A percentile compares a stretch with the other conserved stretches of the same genome.
These are phyloP conservation scores for Suillus discolor DNA, from an alignment of 768 basidiomycete species.

Conservation along the genomic window DNA sequence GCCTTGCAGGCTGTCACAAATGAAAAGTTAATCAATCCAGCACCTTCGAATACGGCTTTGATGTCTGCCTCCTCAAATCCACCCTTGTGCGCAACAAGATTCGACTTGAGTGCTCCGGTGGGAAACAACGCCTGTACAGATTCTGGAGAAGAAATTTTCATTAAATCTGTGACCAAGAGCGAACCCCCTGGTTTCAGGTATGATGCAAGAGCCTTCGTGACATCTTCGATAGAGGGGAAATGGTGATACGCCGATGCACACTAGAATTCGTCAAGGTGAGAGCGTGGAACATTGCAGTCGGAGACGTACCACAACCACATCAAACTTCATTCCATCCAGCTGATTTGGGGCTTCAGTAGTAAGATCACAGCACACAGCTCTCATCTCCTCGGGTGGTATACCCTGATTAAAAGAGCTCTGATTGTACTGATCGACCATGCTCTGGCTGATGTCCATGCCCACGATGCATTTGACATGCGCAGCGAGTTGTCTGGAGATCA, in stretches of 20 bases:
- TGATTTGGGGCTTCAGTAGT: slow-evolving; percentile 50
- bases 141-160: slow-evolving; percentile 27
- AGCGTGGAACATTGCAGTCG: neutral
- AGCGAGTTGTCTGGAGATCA: slow-evolving; percentile 62
- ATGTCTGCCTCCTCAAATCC: slow-evolving; percentile 58
- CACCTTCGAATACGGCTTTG: slow-evolving; percentile 49
- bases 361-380: slow-evolving; percentile 54
- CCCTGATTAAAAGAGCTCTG: slow-evolving; percentile 58
- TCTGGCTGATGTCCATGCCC: slow-evolving; percentile 77
- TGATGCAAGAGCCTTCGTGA: slow-evolving; percentile 53
- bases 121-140: slow-evolving; percentile 30
- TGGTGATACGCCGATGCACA: slow-evolving; percentile 70
- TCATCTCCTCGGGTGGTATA: slow-evolving; percentile 66
- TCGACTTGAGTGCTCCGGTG: slow-evolving; percentile 32
- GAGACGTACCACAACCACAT: slow-evolving; percentile 67
- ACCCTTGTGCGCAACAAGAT: slow-evolving; percentile 51
- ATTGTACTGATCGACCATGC: slow-evolving; percentile 70
- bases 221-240: slow-evolving; percentile 48
- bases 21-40: slow-evolving; percentile 49
- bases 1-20: slow-evolving; percentile 39
- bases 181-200: slow-evolving; percentile 65
- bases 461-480: slow-evolving; percentile 62
- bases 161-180: slow-evolving; percentile 60
- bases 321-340: slow-evolving; percentile 59
- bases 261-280: slow-evolving; percentile 33